Conservation (phyloP, 129 eudicot genomes). For the Sambucus nigra region DNA sequence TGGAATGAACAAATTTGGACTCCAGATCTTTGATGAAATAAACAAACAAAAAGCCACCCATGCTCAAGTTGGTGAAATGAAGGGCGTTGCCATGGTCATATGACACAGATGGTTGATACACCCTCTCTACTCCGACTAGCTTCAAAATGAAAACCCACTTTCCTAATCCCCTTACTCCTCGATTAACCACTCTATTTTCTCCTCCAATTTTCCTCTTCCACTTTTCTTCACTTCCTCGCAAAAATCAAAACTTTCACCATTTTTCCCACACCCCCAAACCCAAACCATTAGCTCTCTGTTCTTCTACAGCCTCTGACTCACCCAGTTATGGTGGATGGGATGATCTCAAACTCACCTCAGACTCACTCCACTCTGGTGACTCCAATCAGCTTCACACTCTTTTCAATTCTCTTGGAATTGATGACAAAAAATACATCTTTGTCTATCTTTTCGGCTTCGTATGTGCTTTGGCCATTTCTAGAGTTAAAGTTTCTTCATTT, state of each 20-base stretch:
- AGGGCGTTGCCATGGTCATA: background rate
- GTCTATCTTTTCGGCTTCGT: slow-evolving; percentile 79
- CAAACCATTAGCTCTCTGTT: slow-evolving; percentile 20
- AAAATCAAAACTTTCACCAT: slow-evolving; percentile 13
- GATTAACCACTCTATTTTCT: slow-evolving; percentile 3
- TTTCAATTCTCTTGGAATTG: slow-evolving; percentile 55
- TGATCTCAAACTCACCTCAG: slow-evolving; percentile 28
- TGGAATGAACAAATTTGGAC: too few relatives aligned
- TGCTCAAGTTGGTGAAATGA: background rate
- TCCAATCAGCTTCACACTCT: slow-evolving; percentile 42
- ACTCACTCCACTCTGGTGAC: slow-evolving; percentile 42
- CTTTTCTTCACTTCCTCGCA: slow-evolving; percentile 25
- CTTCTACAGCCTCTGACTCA: slow-evolving; percentile 28
- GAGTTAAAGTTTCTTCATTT: slow-evolving; percentile 76
- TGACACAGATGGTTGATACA: slow-evolving; percentile 8
- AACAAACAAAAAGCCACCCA: too few relatives aligned
- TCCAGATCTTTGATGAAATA: too few relatives aligned
- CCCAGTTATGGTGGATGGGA: slow-evolving; percentile 65
- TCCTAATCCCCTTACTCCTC: slow-evolving; percentile 15
- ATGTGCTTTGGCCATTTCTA: slow-evolving; percentile 77
- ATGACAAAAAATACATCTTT: slow-evolving; percentile 57
- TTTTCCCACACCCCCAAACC: slow-evolving; percentile 9
- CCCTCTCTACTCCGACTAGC: background rate
- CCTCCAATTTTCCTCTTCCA: slow-evolving; percentile 15
- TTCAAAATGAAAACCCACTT: slow-evolving; percentile 31